Evolutionary conservation across 2,329 filamentous ascomycete species (phyloP).

Genomic region (Atkinsonella hypoxylon): DNA sequence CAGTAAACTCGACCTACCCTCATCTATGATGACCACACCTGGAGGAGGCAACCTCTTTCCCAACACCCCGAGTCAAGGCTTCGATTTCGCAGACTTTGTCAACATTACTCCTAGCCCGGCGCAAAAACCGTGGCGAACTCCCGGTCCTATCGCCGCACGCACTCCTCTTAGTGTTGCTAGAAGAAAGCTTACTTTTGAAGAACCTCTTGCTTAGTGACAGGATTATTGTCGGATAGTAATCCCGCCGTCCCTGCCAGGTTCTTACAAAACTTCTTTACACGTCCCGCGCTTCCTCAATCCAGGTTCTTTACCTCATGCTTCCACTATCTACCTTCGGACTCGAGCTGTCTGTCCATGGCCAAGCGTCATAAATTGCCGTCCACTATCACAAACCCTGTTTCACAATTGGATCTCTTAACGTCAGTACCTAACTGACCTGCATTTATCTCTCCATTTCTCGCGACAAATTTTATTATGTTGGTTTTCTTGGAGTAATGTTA

Average conservation of each 20-base stretch:
- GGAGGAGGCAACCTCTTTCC: conserved; percentile 57
- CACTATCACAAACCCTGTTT: background rate
- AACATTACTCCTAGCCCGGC: conserved; percentile 95
- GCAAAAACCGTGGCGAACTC: conserved; percentile 81
- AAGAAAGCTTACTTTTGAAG: conserved; percentile 72
- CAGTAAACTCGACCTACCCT: conserved; percentile 57
- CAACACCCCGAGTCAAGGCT: conserved; percentile 67
- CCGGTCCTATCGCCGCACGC: conserved; percentile 41
- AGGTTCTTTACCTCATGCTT: background rate
- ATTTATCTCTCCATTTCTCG: background rate
- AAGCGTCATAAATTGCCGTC: background rate
- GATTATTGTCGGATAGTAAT: conserved; percentile 1
- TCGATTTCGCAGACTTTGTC: conserved; percentile 94
- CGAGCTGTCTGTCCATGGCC: background rate
- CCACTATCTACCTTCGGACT: background rate
- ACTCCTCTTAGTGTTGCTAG: conserved; percentile 57
- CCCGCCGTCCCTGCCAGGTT: background rate
- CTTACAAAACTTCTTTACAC: background rate
- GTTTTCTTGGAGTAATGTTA: background rate
- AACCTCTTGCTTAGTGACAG: conserved; percentile 27
- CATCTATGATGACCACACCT: conserved; percentile 82
- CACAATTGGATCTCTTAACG: background rate
- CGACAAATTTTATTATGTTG: background rate
- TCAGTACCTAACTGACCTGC: background rate
- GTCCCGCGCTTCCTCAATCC: background rate